Base-by-base conservation (phyloP, 306 rosid species). In the Citrullus colocynthis region DNA sequence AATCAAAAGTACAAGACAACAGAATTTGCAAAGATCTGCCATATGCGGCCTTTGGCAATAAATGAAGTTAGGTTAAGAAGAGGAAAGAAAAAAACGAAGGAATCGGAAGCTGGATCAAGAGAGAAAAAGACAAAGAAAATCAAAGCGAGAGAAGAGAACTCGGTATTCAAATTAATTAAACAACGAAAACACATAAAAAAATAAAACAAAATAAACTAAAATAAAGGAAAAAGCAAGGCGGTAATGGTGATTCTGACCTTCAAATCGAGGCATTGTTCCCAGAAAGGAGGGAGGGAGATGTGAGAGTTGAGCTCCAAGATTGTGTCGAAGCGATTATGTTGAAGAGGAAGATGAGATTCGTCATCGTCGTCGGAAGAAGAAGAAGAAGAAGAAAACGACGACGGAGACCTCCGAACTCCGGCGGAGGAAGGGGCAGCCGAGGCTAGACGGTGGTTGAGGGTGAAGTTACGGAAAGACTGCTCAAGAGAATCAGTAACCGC, bases 231-330 rank as follows among this genome's bases (percentile, higher is more conserved):
- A 6, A 20, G 74, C 4, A 3, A 67, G 73, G 11, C 20, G 11
- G 18, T 14, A 32, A 32, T 66, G 55, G 32, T 6, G 30, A n/a
- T 20, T 6, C 76, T 48, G 20, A 72, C 99, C 99, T 95, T 95
- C 80, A 95, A 83, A 82, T 95, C 93, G 30, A 95, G 92, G 86
- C 99, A 95, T 88, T 95, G 99, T 42, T 95, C 99, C 99, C 99
- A 95, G 78, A 88, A 90, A 78, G 91, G 89, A 69, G 99, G 99
- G 83, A 95, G 96, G 12, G 98, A 90, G 81, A 91, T 75, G 79
- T 91, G 88, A 42, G 99, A 95, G 92, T 95, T 92, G 82, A 95
- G 97, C 80, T 95, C 97, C 74, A 95, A 84, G 78, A 88, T 37
- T 24, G 91, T 78, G 57, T 86, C 88, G 34, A 62, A 45, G 34